Base-by-base conservation (phyloP, 805 yeast genomes). In the Suhomyces kilbournensis region DNA sequence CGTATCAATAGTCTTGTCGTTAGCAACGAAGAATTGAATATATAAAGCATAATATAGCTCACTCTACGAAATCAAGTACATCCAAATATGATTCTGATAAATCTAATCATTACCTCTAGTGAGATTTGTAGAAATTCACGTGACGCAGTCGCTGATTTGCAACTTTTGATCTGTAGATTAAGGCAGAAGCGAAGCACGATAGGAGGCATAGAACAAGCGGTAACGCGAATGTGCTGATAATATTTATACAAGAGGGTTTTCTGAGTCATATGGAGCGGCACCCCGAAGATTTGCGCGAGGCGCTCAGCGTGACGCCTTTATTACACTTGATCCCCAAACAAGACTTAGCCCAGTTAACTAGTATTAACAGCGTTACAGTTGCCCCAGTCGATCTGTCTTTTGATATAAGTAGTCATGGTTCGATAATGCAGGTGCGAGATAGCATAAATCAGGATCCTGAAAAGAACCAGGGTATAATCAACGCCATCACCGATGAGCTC, bases 261-360 rank as follows among this genome's bases (percentile, higher is more conserved):
- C n/a, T n/a, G 7, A 32, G 35, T 38, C 22, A 38, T 38, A 38
- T 38, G 42, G 42, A 22, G 7, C 45, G 45, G 7, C 53, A 49
- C 46, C 69, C 66, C 5, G 40, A 49, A 22, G 58, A 56, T 45
- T 44, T 67, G n/a, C 53, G 53, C 26, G 67, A 67, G 52, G 66
- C 64, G 15, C 54, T 68, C 30, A 50, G 63, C 10, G 60, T 62
- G 10, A 60, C 64, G n/a, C 72, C 72, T 2, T 52, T 68, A 22
- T 51, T 64, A 5, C 69, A 66, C 47, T 59, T 68, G 9, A 46
- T 68, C n/a, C 71, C 71, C 19, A 60, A 57, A n/a, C 71, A 67
- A 46, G 63, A 56, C 15, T 9, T 55, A n/a, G 58, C 58, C 7
- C 53, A 55, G 4, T 19, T 52, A 10, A 48, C 53, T 4, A 44